Base-by-base conservation (phyloP, 306 rosid species). In the Vigna nakashimae region DNA sequence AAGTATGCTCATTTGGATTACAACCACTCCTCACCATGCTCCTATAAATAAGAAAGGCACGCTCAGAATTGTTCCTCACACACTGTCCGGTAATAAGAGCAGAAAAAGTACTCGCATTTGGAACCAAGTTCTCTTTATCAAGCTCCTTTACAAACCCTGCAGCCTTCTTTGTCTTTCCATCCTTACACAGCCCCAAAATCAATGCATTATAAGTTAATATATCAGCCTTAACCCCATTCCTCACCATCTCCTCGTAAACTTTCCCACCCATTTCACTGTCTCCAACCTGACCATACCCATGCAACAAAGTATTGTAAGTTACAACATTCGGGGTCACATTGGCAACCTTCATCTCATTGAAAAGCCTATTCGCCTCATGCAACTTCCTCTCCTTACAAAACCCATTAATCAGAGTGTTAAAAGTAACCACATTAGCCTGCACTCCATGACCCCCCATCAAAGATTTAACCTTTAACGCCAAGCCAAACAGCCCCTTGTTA, bases 131-230 rank as follows among this genome's bases (percentile, higher is more conserved):
- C 82, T 86, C 80, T 80, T 79, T 73, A 38, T 92, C 92, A 69
- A 91, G 89, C 72, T 91, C 91, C 79, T 80, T 88, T 71, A 95
- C 87, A 70, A 92, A 57, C 84, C 68, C 81, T 14, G 92, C 97
- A 66, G 97, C 96, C 51, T 92, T 95, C 85, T 85, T 88, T 26
- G 98, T 91, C 79, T 89, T 92, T 34, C 97, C 98, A 64, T 84
- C 88, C 83, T 87, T 95, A 79, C 97, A 95, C n/a, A 88, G 75
- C 57, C 97, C 98, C 84, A 89, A 83, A 82, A 92, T 92, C 91
- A 90, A 85, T 9, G 92, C 91, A 79, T 92, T 94, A 74, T 88
- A 90, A 48, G 95, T 94, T 79, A 92, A 72, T 38, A 92, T 90
- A 89, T 89, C 93, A 56, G 91, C 79, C 70, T 80, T 86, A 71